Percentiles rank a stretch among this genome's conserved stretches.
Evolutionary conservation across 2,329 filamentous ascomycete species (phyloP).

Genomic region (Beauveria varroae): DNA sequence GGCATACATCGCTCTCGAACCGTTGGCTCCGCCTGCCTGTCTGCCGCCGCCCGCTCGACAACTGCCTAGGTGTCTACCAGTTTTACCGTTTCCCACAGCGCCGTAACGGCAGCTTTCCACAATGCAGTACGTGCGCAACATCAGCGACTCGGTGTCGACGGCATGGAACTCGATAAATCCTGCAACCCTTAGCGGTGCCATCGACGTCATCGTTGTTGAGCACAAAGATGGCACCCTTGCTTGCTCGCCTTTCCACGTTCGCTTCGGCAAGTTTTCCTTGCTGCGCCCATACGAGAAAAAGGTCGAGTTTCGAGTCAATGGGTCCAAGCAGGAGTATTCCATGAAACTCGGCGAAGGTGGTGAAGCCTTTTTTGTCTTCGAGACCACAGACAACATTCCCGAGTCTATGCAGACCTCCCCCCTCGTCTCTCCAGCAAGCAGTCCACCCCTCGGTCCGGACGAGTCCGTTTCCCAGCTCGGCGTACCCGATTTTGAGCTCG

Average conservation of each 20-base stretch:
- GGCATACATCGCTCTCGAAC: background rate
- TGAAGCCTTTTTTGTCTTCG: conserved; percentile 98
- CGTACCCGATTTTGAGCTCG: conserved; percentile 64
- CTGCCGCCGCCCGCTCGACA: background rate
- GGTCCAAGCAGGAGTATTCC: conserved; percentile 80
- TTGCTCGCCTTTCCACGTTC: conserved; percentile 96
- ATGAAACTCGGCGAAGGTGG: conserved; percentile 98
- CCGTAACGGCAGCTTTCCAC: conserved; percentile 17
- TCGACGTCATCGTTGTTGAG: conserved; percentile 97
- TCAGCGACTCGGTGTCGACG: conserved; percentile 92
- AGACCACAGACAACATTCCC: conserved; percentile 88
- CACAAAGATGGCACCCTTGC: conserved; percentile 83
- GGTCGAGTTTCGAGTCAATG: conserved; percentile 96
- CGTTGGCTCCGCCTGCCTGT: background rate
- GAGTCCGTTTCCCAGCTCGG: conserved; percentile 35
- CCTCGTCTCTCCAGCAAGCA: conserved; percentile 80
- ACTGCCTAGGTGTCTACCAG: background rate
- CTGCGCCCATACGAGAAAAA: conserved; percentile 96
- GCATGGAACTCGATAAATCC: conserved; percentile 99
- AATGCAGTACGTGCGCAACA: conserved; percentile 97
- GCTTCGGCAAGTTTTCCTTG: conserved; percentile 97
- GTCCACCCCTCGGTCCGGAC: conserved; percentile 56
- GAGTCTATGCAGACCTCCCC: conserved; percentile 91
- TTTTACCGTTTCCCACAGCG: background rate
- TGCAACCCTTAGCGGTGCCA: conserved; percentile 91